Evolutionary conservation across 2,329 filamentous ascomycete genomes (phyloP).

Genomic region (Ambrosiella xylebori): DNA sequence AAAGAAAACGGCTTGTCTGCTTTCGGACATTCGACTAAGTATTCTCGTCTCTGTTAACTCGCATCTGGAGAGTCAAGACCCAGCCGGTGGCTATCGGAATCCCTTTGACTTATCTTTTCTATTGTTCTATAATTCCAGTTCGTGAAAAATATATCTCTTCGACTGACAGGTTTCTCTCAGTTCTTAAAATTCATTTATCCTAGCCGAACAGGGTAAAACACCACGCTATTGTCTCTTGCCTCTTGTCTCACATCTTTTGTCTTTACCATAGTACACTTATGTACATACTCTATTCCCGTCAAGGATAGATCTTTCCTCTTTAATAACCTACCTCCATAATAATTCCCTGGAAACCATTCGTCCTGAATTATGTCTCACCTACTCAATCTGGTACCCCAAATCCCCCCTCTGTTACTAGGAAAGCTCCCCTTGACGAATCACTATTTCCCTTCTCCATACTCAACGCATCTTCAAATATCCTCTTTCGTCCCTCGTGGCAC

Average conservation of each 20-base stretch:
- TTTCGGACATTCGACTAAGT: too few species aligned
- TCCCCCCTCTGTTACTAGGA: not conserved
- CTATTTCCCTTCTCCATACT: not conserved
- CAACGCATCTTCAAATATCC: not conserved
- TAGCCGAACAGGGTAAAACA: constrained; percentile 5
- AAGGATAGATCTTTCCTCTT: not conserved
- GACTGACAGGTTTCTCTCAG: constrained; percentile 6
- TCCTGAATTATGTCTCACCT: not conserved
- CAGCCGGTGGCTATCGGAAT: too few species aligned
- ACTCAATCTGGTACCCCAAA: not conserved
- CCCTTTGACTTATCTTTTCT: too few species aligned
- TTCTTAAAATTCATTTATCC: constrained; percentile 12
- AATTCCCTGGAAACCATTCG: not conserved
- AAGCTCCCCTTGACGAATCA: not conserved
- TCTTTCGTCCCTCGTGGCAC: too few species aligned
- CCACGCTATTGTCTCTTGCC: not conserved
- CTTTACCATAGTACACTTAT: too few species aligned
- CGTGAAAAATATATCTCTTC: not conserved
- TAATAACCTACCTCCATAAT: not conserved
- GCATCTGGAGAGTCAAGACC: too few species aligned
- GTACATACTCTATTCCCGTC: too few species aligned
- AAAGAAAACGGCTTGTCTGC: too few species aligned
- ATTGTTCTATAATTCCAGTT: not conserved
- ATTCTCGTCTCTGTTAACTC: too few species aligned
- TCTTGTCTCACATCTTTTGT: not conserved